Evolutionary conservation across 768 basidiomycete species (phyloP), one percentile per base, ranked within the genome.

Genomic region (Psilocybe sp.): DNA sequence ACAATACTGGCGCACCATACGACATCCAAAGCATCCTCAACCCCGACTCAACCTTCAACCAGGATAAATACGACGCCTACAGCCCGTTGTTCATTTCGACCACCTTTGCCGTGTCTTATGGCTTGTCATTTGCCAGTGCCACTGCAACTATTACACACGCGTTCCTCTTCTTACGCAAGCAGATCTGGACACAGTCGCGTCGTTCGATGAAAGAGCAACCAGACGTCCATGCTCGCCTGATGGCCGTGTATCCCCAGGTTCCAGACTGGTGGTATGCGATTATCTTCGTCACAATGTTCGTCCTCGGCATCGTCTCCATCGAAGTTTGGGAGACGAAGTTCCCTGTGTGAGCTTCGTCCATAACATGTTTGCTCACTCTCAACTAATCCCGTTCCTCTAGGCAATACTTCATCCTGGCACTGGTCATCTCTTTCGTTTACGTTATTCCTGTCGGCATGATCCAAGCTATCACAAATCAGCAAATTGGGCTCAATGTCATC

Each of bases 251-350:
- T 61, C 71, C 68, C 1, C 85, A 84, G 51, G 74, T 92, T n/a
- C 90, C 89, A 0, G 79, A 90, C 51, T 91, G 87, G 89, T 92
- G 91, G 89, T 92, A 91, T 60, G 61, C 70, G 7, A 60, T 73
- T 42, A 72, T 92, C 41, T 86, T 48, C 76, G 75, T 81, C 49
- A 46, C 66, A 46, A 85, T 85, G 79, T 87, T 87, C 58, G 73
- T 68, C 1, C 76, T 85, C 50, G 84, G 85, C 35, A 66, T 87
- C 31, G 61, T 89, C 42, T 70, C 75, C 32, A 85, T 89, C 53
- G 80, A 83, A 61, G 68, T 79, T 20, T 87, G 85, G 87, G 72
- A 81, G 19, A 82, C 83, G 19, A 44, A 34, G 7, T 13, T 34
- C 49, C 44, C 32, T 23, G 40, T 18, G 43, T 11, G 16, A 6